Evolutionary conservation across 176 grass and related monocot species (phyloP), one percentile per base, ranked within the genome.

Genomic region (Poa pratensis): DNA sequence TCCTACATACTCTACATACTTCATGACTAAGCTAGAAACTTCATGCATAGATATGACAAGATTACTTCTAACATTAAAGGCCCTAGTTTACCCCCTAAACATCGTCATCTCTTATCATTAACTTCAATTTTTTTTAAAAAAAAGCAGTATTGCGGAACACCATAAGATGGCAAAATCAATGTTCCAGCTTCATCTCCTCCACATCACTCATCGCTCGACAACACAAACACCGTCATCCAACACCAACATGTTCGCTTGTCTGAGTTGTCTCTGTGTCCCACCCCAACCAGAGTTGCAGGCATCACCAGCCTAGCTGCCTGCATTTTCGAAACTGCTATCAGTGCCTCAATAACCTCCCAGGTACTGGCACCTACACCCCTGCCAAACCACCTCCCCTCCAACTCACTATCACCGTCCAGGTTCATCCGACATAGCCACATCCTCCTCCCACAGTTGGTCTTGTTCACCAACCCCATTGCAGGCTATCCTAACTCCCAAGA

Each of bases 401-500:
- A 20, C 46, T 51, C 46, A 75, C 16, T 52, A 1, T 52, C 72
- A 73, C 16, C 43, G 13, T 49, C 43, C 9, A 43, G 23, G 26
- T 24, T 48, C 69, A 73, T 14, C 40, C 1, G 0, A 39, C 40
- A 72, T 46, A 72, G 11, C 39, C 69, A 72, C 20, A 46, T 23
- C 42, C 20, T 46, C 22, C 42, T 46, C 42, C 40, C 15, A 52
- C 26, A 32, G 72, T 52, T 75, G 26, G 46, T 32, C 15, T 30
- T 75, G 72, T 28, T 74, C 15, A 7, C 14, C 71, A 50, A 27
- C 23, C 23, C 46, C 46, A 75, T 16, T 68, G 32, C 26, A 51
- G 72, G 7, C 72, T 75, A 75, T 52, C 72, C 72, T 75, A 52
- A 75, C 72, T 52, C 72, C 14, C 14, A 27, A 50, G 43, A 50